Conservation (phyloP, 2,329 filamentous ascomycete species). For the Aspergillus puulaauensis region DNA sequence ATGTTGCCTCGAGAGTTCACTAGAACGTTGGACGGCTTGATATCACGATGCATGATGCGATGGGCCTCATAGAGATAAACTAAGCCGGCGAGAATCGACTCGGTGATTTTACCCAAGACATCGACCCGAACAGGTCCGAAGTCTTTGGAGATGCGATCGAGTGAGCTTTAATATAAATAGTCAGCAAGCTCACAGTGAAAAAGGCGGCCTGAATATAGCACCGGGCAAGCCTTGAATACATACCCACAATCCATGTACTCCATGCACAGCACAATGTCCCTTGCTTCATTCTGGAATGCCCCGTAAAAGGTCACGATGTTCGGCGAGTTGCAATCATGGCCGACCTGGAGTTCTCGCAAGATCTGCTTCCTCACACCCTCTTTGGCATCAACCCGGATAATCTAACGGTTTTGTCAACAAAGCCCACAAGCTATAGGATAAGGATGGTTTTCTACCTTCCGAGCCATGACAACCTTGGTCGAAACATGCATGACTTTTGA, state of each 20-base stretch:
- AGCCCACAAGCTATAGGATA: slow-evolving; percentile 4
- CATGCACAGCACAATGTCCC: slow-evolving; percentile 99
- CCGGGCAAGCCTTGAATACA: slow-evolving; percentile 38
- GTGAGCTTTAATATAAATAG: slow-evolving; percentile 53
- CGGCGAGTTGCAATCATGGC: slow-evolving; percentile 95
- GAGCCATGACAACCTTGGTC: slow-evolving; percentile 94
- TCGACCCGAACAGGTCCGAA: slow-evolving; percentile 96
- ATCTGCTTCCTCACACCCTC: slow-evolving; percentile 96
- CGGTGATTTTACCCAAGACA: slow-evolving; percentile 95
- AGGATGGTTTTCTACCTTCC: slow-evolving; percentile 68
- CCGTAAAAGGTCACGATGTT: slow-evolving; percentile 98
- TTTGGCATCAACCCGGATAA: slow-evolving; percentile 97
- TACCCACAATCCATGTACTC: slow-evolving; percentile 99
- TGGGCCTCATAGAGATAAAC: slow-evolving; percentile 94
- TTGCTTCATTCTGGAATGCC: slow-evolving; percentile 92
- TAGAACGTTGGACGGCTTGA: slow-evolving; percentile 96
- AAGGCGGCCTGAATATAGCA: neutral
- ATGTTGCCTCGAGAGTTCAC: slow-evolving; percentile 93
- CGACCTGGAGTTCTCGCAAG: slow-evolving; percentile 94
- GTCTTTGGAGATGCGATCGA: slow-evolving; percentile 89
- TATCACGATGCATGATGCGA: slow-evolving; percentile 98
- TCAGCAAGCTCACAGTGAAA: slow-evolving; percentile 13
- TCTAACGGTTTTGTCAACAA: slow-evolving; percentile 51
- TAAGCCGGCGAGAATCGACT: slow-evolving; percentile 87
- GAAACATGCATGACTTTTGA: slow-evolving; percentile 96